Evolutionary conservation across 371 early-diverging fungal genomes (phyloP).

Genomic region (Mucor indicus): DNA sequence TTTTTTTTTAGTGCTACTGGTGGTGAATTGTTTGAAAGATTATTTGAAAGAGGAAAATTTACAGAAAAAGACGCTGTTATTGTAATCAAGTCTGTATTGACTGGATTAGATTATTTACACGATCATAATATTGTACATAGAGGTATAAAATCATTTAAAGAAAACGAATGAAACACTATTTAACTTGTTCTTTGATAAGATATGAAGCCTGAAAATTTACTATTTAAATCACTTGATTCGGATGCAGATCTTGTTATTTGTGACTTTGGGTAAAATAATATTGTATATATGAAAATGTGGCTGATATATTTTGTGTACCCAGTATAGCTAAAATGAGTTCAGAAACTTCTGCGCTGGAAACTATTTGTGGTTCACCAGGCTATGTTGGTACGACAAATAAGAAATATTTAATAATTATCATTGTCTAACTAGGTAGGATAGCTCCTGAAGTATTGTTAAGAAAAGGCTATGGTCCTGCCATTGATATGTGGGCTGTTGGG

Average conservation of each 20-base stretch:
- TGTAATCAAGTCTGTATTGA: conserved; percentile 64
- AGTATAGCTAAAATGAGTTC: conserved; percentile 56
- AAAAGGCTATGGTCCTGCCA: conserved; percentile 69
- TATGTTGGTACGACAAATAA: conserved; percentile 39
- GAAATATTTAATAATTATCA: not conserved
- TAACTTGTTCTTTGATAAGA: conserved; percentile 40
- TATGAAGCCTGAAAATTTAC: conserved; percentile 81
- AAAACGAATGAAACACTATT: conserved; percentile 12
- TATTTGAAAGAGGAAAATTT: conserved; percentile 80
- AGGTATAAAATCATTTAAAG: conserved; percentile 44
- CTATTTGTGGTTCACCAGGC: conserved; percentile 63
- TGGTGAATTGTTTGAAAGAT: conserved; percentile 89
- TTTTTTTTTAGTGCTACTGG: conserved; percentile 58
- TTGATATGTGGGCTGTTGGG: conserved; percentile 83
- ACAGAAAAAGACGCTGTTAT: conserved; percentile 84
- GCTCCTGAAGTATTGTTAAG: conserved; percentile 83
- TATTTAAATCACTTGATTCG: conserved; percentile 59
- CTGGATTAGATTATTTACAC: conserved; percentile 76
- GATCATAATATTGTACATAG: conserved; percentile 67
- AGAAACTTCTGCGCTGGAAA: conserved; percentile 49
- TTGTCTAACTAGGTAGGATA: conserved; percentile 10
- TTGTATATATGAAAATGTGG: not conserved
- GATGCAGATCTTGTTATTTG: conserved; percentile 63
- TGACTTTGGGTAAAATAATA: conserved; percentile 58
- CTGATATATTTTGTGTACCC: not conserved